Base-by-base conservation (phyloP, 1,284 basidiomycete genomes). In the Moesziomyces antarcticus region DNA sequence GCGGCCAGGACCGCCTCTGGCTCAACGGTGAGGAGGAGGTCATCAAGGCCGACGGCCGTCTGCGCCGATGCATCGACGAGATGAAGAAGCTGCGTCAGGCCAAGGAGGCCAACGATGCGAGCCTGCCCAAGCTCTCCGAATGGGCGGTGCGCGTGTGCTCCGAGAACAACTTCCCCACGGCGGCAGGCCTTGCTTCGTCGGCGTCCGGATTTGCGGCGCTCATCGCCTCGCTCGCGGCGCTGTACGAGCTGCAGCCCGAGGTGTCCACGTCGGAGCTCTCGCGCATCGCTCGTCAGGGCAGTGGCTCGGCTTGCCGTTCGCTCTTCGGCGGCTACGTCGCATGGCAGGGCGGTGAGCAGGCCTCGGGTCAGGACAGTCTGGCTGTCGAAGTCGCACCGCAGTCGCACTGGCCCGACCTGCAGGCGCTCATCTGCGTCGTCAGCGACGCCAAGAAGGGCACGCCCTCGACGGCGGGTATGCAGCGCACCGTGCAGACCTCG, bases 111-210 rank as follows among this genome's bases (percentile, higher is more conserved):
- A 47, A 68, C 40, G 77, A 82, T 44, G 46, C 45, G 30, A 67
- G 54, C 30, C 58, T 82, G 24, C 66, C 78, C 42, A 80, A 79
- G 68, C 73, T 79, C 18, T 84, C 76, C 18, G 50, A 64, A 63
- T 83, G 74, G 69, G 59, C 72, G 16, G 76, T 81, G 13, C 78
- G 93, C 86, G 94, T 99, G 73, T 90, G 90, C 64, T 98, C 95
- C 11, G 91, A 91, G 86, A 99, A 99, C 89, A 99, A 99, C 88
- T 99, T 99, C 88, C 96, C 96, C 24, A 99, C 96, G 6, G 97
- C 97, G 9, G 97, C 96, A 0, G 97, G 96, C 13, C 90, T 99
- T 41, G 96, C 97, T 0, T 98, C 96, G 0, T 97, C 94, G 30
- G 96, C 97, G 0, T 94, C 95, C 0, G 96, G 96, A 14, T 96